Conservation (phyloP, 179 eudicot species). For the Drosera spatulata region DNA sequence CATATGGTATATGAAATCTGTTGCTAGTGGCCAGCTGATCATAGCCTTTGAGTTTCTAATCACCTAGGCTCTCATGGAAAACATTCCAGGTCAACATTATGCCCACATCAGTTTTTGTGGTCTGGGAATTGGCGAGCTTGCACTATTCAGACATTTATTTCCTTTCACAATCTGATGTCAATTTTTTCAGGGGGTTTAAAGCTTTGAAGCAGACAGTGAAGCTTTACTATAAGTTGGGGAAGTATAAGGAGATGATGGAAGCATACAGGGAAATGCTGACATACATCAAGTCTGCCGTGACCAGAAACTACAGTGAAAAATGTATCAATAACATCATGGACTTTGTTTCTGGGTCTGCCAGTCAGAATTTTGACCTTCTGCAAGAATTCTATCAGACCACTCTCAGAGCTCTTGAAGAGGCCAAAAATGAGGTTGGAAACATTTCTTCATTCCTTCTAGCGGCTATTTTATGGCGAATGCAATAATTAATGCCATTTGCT, state of each 20-base stretch:
- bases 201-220: conserved; percentile 96
- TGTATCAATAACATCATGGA: conserved; percentile 98
- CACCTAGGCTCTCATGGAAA: no score
- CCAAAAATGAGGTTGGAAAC: conserved; percentile 83
- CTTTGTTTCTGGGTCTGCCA: conserved; percentile 96
- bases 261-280: conserved; percentile 94
- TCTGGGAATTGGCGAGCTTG: no score
- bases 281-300: conserved; percentile 93
- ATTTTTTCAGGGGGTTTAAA: conserved; percentile 76
- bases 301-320: conserved; percentile 94
- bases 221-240: conserved; percentile 87
- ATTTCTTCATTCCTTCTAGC: not conserved
- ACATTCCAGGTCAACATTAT: no score
- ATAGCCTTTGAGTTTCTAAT: no score
- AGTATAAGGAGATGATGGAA: conserved; percentile 93
- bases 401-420: conserved; percentile 97
- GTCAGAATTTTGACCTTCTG: conserved; percentile 83
- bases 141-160: not conserved
- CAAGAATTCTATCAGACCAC: conserved; percentile 96
- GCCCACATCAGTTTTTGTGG: no score
- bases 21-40: no score
- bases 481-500: conserved; percentile 2
- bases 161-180: not conserved
- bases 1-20: no score
- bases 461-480: not conserved